Base-by-base conservation (phyloP, 176 grass and related monocot genomes). In the sorghum (Sorghum bicolor) region DNA sequence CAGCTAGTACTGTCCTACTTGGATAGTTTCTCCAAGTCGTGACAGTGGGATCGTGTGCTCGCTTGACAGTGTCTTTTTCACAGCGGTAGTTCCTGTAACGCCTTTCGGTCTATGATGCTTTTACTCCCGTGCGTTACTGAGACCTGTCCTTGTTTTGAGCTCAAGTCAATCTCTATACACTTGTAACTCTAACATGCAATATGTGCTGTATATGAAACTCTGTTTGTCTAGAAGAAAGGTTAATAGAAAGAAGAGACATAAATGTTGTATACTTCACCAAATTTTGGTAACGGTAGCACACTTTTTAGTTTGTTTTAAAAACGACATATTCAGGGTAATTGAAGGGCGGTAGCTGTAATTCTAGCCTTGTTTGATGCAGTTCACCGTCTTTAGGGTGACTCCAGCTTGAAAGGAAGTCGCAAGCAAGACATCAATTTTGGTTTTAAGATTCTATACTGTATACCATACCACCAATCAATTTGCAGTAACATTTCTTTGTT, bases 401-500 rank as follows among this genome's bases (percentile, higher is more conserved):
- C 40, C 20, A 80, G 55, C 12, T 14, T 83, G 48, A 30, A 65
- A 40, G 30, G 31, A 45, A 53, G 14, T 41, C 13, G n/a, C 19
- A n/a, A 48, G 19, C 45, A 80, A 67, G 24, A n/a, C 28, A 10
- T 8, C 22, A 83, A 61, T 66, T 85, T 74, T 72, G 20, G 32
- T 28, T 75, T 34, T 32, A 84, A 78, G 77, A 64, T 75, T 24
- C 1, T 67, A 36, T 47, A 62, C 3, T 75, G 7, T 84, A 57
- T 79, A 47, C 30, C 28, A 10, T 58, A n/a, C 28, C 33, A 41
- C 62, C 34, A 79, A 50, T 66, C 61, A 70, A 79, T 65, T 68
- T 91, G 33, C 20, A 41, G 22, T 67, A 39, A 77, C 20, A 44
- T 74, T 85, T 28, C 48, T 81, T 30, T 41, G 10, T 85, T 87